Evolutionary conservation across 1,139 yeast genomes (phyloP), one percentile per base, ranked within the genome.

Genomic region (Taphrina wiesneri): DNA sequence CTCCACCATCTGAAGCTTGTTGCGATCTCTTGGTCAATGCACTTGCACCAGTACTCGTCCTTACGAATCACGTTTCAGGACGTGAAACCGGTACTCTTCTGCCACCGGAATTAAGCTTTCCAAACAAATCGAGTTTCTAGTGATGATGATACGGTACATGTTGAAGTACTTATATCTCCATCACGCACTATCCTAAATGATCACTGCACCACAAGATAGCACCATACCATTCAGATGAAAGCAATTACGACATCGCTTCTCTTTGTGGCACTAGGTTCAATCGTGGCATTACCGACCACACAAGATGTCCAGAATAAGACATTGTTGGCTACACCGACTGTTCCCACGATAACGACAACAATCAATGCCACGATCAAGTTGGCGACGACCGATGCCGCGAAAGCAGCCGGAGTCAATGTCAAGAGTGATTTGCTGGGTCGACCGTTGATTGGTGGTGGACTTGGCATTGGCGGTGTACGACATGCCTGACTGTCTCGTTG

Each of bases 401-500:
- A 30, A 30, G 45, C 56, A 6, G 41, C 56, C 2, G 56, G 56
- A 9, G 30, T 54, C 49, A 54, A 54, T 39, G 49, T 54, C 59
- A 54, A 54, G 59, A 54, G 34, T 21, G 59, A 54, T 25, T 13
- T 54, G 11, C 17, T 54, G 49, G 59, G 59, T 2, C 59, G 59
- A 54, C 59, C 59, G 23, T 17, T 52, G 15, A 52, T 52, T 52
- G 56, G 56, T 52, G 56, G 56, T 13, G 28, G 9, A 7, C 32
- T 23, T 19, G 36, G 34, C 21, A 28, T 25, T n/a, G 54, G 54
- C 9, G 51, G 51, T 46, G 51, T 46, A 39, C 6, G 45, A 5
- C 21, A 5, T 39, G n/a, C 21, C 17, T 17, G n/a, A 13, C 45
- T 39, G 39, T 13, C 39, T 13, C 46, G 46, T n/a, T 25, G 52